Evolutionary conservation across 306 rosid genomes (phyloP), one percentile per base, ranked within the genome.

Genomic region (Nissolia schottii): DNA sequence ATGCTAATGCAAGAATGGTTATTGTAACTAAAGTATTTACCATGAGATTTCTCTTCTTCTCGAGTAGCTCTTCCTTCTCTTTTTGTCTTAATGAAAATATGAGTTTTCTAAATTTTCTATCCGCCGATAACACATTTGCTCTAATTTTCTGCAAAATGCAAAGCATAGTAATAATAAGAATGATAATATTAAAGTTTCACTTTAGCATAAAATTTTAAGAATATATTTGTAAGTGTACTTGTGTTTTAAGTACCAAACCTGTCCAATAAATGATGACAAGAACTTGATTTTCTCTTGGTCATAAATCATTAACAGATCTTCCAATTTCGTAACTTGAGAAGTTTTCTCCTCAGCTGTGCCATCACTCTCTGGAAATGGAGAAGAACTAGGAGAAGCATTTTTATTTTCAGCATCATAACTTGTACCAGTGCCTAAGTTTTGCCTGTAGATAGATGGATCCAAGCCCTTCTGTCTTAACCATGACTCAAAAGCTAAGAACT

Each of bases 401-500:
- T 60, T 82, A 67, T 72, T 86, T 77, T 80, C 80, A 67, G 78
- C 70, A 63, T 83, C 86, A 64, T 71, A 65, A 76, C 75, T 83
- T 60, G 89, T 86, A 77, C 79, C 69, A 43, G 82, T 70, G 78
- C 85, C 89, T 59, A 89, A 72, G 71, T 67, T 77, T 84, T 85
- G 89, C 83, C 81, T 83, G 86, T 88, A 89, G 38, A 25, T 31
- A 48, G 92, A 89, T 59, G 97, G 99, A 78, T 94, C 93, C 84
- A 94, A 67, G 24, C 97, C 99, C 84, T 88, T 89, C 77, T 43
- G 82, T 56, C 92, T 89, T 78, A 94, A 77, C 99, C 99, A 91
- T 61, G 97, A 89, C 85, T 94, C 99, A 71, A 94, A 91, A 60
- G 99, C 97, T 49, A 91, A 84, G 87, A 94, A 91, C 83, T 89